Conservation (phyloP, 225 moss, liverwort and hornwort species). For the Lunularia cruciata region DNA sequence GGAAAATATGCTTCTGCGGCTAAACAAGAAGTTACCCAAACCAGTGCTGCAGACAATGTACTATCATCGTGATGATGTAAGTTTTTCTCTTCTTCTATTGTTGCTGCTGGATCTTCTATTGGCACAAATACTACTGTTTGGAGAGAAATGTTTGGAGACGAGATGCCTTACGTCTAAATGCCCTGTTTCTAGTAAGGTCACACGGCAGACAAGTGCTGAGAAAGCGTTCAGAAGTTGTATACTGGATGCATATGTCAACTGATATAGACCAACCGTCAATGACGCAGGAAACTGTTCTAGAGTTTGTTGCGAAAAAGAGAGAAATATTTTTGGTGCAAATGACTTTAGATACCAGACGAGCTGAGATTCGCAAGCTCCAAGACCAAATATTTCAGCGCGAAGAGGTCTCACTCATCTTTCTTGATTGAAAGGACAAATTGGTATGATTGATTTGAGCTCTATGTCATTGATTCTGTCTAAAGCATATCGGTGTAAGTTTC, state of each 20-base stretch:
- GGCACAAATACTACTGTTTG: too few relatives aligned
- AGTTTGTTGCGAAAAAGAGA: constrained; percentile 81
- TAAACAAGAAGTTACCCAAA: constrained; percentile 59
- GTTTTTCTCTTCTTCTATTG: too few relatives aligned
- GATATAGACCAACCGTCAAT: too few relatives aligned
- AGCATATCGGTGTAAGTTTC: too few relatives aligned
- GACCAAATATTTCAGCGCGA: constrained; percentile 82
- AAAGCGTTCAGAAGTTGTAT: too few relatives aligned
- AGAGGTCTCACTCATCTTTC: constrained; percentile 46
- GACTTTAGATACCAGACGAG: constrained; percentile 85
- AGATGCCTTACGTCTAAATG: too few relatives aligned
- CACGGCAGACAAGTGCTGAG: too few relatives aligned
- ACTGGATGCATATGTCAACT: too few relatives aligned
- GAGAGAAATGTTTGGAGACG: too few relatives aligned
- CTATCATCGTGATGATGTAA: constrained; percentile 75
- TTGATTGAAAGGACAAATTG: neutral
- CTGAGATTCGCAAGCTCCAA: constrained; percentile 90
- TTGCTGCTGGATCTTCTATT: too few relatives aligned
- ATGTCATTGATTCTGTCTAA: neutral
- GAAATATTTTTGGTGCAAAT: constrained; percentile 94
- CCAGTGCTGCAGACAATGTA: constrained; percentile 67
- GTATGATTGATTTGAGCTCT: neutral
- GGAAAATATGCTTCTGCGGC: constrained; percentile 57
- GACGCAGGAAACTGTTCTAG: constrained; percentile 70
- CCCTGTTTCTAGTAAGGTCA: too few relatives aligned